Evolutionary conservation across 2,329 filamentous ascomycete genomes (phyloP).

Genomic region (Alternaria arbusti): DNA sequence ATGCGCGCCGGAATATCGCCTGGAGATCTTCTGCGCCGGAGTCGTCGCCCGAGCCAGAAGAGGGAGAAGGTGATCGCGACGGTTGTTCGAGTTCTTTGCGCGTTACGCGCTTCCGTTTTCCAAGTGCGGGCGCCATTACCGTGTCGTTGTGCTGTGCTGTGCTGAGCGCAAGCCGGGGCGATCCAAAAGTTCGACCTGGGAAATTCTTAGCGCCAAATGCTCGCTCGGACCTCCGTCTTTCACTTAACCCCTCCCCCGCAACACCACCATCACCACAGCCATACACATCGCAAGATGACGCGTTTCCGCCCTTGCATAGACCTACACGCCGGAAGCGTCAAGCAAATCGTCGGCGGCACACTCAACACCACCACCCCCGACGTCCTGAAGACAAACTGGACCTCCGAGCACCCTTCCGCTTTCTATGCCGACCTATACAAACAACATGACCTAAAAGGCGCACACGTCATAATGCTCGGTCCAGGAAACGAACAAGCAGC

Average conservation of each 20-base stretch:
- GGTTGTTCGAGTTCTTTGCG: conserved; percentile 37
- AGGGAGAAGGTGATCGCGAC: conserved; percentile 37
- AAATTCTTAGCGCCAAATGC: conserved; percentile 22
- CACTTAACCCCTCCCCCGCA: conserved; percentile 24
- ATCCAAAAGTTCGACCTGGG: conserved; percentile 9
- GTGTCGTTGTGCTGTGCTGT: background rate
- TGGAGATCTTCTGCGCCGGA: conserved; percentile 64
- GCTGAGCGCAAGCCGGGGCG: background rate
- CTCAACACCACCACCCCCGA: conserved; percentile 55
- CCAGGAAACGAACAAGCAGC: conserved; percentile 84
- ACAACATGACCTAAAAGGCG: conserved; percentile 74
- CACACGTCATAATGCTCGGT: conserved; percentile 96
- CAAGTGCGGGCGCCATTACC: conserved; percentile 49
- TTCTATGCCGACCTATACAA: conserved; percentile 85
- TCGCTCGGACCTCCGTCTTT: conserved; percentile 29
- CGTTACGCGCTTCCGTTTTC: conserved; percentile 55
- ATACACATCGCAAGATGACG: conserved; percentile 68
- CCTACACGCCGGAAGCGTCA: conserved; percentile 94
- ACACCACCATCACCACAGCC: background rate
- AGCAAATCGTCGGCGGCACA: conserved; percentile 97
- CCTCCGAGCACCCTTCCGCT: conserved; percentile 80
- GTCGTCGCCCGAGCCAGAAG: conserved; percentile 32
- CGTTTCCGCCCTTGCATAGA: conserved; percentile 96
- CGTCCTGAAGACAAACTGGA: conserved; percentile 84
- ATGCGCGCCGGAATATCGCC: conserved; percentile 80